Base-by-base conservation (phyloP, 495 filamentous ascomycete genomes). In the Penicillium ucsense region DNA sequence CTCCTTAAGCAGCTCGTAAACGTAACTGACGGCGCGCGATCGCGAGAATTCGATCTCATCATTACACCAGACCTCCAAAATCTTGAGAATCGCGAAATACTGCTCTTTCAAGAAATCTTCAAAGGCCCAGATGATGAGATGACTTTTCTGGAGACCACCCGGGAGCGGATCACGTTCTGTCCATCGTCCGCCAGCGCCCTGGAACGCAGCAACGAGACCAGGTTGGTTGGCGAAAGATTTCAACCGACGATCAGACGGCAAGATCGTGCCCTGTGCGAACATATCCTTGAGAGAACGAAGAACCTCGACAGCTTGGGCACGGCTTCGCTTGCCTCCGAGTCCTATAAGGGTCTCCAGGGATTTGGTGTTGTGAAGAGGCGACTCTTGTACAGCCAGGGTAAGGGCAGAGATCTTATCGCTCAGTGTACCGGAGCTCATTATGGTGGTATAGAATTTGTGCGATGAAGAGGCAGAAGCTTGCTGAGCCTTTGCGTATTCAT, bases 351-450 rank as follows among this genome's bases (percentile, higher is more conserved):
- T 88, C 52, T 95, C 89, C 45, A 97, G 78, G 7, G 88, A 83
- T 53, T 91, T 94, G 43, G 78, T 83, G 41, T 88, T 95, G 57
- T 98, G 92, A 40, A 97, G 67, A 4, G 92, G 92, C 3, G 92
- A 97, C 60, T 97, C 92, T 68, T 98, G 92, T 9, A 95, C 83
- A 28, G 89, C 84, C 40, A 98, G 72, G 2, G 92, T 98, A 54
- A 96, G 68, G 5, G 92, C 92, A 3, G 94, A 96, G 31, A 96
- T 86, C 64, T 95, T 97, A 67, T 98, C 92, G 33, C 89, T 92
- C 44, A 95, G 76, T 6, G 94, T 98, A 69, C 92, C 92, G 2
- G 89, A 89, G 10, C 89, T 70, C 92, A 98, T 96, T 62, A 98
- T 94, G 4, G 89, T 94, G 2, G 86, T 85, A 70, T 96, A 81